These are phyloP conservation scores for Stephania yunnanensis DNA, from an alignment of 164 flowering plant species.

Conservation along the genomic window DNA sequence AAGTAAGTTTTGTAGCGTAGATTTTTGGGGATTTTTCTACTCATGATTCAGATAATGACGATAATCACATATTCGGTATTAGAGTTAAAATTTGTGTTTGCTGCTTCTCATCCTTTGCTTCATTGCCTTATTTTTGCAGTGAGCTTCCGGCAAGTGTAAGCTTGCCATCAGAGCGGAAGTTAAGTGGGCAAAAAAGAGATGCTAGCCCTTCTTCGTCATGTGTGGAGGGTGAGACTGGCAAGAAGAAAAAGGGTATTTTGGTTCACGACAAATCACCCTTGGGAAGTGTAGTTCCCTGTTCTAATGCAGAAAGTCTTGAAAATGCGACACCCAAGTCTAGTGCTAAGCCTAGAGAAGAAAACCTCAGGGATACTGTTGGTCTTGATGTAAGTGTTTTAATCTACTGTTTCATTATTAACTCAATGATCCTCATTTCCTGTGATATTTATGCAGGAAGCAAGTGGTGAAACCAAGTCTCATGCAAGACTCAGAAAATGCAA, in stretches of 20 bases:
- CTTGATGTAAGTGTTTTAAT: slow-evolving; percentile 21
- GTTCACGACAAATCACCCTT: slow-evolving; percentile 15
- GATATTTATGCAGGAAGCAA: slow-evolving; percentile 27
- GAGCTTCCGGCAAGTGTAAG: slow-evolving; percentile 31
- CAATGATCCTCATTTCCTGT: slow-evolving; percentile 3
- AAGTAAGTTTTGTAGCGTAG: not conserved
- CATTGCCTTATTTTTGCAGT: slow-evolving; percentile 27
- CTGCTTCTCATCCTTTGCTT: not conserved
- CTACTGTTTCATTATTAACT: not conserved
- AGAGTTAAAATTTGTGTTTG: not conserved
- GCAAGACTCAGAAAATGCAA: slow-evolving; percentile 54
- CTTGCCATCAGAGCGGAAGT: slow-evolving; percentile 27
- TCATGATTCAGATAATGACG: not conserved
- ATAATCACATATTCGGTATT: not conserved
- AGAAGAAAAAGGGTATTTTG: slow-evolving; percentile 34
- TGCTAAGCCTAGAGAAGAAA: slow-evolving; percentile 20
- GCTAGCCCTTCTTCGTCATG: slow-evolving; percentile 37
- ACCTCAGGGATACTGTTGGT: slow-evolving; percentile 16
- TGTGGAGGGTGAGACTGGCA: slow-evolving; percentile 28
- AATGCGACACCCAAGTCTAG: slow-evolving; percentile 13
- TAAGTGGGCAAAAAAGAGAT: slow-evolving; percentile 39
- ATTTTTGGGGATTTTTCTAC: not conserved
- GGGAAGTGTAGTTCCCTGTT: slow-evolving; percentile 16
- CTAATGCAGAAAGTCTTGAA: slow-evolving; percentile 20
- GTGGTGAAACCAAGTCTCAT: slow-evolving; percentile 21